phyloP scores from a whole-genome alignment of 208 protist species.

The Crithidia acanthocephali region DNA sequence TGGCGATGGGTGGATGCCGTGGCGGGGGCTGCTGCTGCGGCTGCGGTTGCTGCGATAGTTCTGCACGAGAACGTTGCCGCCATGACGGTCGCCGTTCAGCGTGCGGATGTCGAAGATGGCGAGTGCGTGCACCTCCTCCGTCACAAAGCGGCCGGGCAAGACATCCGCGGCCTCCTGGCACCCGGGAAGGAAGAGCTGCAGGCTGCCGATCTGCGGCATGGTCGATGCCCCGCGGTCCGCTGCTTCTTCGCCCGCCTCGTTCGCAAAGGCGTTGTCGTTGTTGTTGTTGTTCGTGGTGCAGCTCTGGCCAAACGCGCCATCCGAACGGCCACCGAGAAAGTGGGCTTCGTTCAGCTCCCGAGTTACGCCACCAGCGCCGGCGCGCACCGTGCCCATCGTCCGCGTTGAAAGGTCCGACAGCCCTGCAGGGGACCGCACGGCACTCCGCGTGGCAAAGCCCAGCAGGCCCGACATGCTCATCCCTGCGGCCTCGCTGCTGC shows the following conservation, averaged over 20 bases:
- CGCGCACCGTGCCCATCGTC: neutral
- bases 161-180: conserved; percentile 66
- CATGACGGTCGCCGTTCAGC: conserved; percentile 79
- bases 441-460: neutral
- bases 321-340: too few relatives aligned
- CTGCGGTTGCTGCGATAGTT: conserved; percentile 14
- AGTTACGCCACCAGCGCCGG: neutral
- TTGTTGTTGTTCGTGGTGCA: too few relatives aligned
- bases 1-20: neutral
- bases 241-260: neutral
- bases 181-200: conserved; percentile 62
- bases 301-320: too few relatives aligned
- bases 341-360: too few relatives aligned
- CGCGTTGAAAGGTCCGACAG: conserved; percentile 10
- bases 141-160: conserved; percentile 58
- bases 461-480: neutral
- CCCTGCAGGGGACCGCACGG: neutral
- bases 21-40: neutral
- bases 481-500: neutral
- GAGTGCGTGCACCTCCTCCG: conserved; percentile 70
- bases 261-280: neutral
- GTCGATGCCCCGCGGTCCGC: neutral
- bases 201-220: conserved; percentile 40
- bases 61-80: conserved; percentile 74
- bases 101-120: conserved; percentile 80